Percentiles rank a stretch among this genome's conserved stretches.
Evolutionary conservation across 75 land plant species (phyloP).

Genomic region (Isoetes taiwanensis): DNA sequence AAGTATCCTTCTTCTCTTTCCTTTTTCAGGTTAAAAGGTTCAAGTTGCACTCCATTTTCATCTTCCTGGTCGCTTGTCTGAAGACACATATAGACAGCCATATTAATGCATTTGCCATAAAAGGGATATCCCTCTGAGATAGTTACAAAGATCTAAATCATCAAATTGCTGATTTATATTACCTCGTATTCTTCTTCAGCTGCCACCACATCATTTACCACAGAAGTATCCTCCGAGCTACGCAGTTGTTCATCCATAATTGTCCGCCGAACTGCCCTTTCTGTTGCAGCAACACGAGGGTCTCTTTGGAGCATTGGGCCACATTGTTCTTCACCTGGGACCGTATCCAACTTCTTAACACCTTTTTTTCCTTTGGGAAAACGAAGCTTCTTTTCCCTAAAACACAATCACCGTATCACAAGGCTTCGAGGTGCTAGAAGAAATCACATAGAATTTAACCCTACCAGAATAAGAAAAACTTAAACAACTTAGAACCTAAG

Average conservation of each 20-base stretch:
- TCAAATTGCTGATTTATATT: too few relatives aligned
- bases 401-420: too few relatives aligned
- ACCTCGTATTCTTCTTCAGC: slow-evolving; percentile 53
- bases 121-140: too few relatives aligned
- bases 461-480: too few relatives aligned
- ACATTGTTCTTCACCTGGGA: slow-evolving; percentile 15
- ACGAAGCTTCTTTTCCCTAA: slow-evolving; percentile 51
- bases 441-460: too few relatives aligned
- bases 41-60: slow-evolving; percentile 56
- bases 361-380: slow-evolving; percentile 87
- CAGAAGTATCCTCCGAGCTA: slow-evolving; percentile 16
- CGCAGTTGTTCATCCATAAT: slow-evolving; percentile 22
- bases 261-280: slow-evolving; percentile 43
- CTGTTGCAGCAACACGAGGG: slow-evolving; percentile 56
- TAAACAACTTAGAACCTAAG: too few relatives aligned
- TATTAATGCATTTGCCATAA: too few relatives aligned
- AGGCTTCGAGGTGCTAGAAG: too few relatives aligned
- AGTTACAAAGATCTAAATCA: too few relatives aligned
- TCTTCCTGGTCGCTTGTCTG: slow-evolving; percentile 49
- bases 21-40: slow-evolving; percentile 80
- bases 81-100: too few relatives aligned
- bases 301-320: slow-evolving; percentile 16
- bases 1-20: slow-evolving; percentile 96
- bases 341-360: background rate
- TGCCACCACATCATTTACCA: slow-evolving; percentile 24